These are phyloP conservation scores for Macrolepiota albuminosa DNA, from an alignment of 768 basidiomycete species.

Conservation along the genomic window DNA sequence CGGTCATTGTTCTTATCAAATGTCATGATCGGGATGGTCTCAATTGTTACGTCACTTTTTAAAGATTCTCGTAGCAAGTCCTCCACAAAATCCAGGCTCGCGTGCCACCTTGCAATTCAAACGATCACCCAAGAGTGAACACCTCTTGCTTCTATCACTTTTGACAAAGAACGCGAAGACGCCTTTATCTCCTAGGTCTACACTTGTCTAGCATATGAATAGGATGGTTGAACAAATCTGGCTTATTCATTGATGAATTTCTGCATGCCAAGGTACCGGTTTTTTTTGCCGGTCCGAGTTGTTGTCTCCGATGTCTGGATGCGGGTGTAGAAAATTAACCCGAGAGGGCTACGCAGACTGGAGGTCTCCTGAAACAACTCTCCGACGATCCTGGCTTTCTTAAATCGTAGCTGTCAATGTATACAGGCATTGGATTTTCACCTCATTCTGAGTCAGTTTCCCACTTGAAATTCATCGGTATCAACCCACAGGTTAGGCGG, in stretches of 20 bases:
- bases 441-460: not conserved
- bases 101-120: not conserved
- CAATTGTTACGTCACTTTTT: constrained; percentile 24
- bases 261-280: too few relatives aligned
- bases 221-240: too few relatives aligned
- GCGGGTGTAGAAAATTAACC: too few relatives aligned
- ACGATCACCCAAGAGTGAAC: constrained; percentile 29
- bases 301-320: too few relatives aligned
- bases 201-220: too few relatives aligned
- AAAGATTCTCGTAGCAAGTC: constrained; percentile 34
- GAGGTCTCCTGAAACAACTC: too few relatives aligned
- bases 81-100: constrained; percentile 34
- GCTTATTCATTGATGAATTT: too few relatives aligned
- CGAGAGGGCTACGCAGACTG: too few relatives aligned
- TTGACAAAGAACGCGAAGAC: constrained; percentile 36
- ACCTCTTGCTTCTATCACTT: constrained; percentile 31
- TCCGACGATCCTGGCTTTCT: too few relatives aligned
- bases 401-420: too few relatives aligned
- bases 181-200: not conserved
- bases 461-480: too few relatives aligned
- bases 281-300: too few relatives aligned
- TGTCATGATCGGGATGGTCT: constrained; percentile 36
- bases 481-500: not conserved
- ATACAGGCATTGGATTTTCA: not conserved
- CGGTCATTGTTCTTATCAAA: constrained; percentile 45